A percentile compares a stretch with the other conserved stretches of the same genome.
These are phyloP conservation scores for Cryptococcus sp. DNA, from an alignment of 1,284 basidiomycete species.

Conservation along the genomic window DNA sequence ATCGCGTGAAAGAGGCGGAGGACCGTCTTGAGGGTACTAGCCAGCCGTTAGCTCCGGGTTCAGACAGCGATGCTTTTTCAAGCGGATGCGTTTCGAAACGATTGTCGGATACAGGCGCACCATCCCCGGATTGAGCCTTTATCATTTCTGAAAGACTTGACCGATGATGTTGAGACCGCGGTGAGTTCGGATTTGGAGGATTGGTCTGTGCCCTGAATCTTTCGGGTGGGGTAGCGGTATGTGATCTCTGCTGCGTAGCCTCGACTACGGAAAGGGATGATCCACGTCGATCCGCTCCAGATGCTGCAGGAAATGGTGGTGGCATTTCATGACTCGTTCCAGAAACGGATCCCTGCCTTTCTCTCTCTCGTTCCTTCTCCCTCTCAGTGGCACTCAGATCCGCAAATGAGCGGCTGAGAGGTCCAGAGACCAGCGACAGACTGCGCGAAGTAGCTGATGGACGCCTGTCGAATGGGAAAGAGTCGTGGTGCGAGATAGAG, in stretches of 20 bases:
- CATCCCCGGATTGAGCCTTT: conserved; percentile 32
- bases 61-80: no score
- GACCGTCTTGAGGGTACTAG: not conserved
- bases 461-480: conserved; percentile 2
- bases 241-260: conserved; percentile 3
- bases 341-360: not conserved
- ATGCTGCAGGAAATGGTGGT: conserved; percentile 10
- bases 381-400: conserved; percentile 29
- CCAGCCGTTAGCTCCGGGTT: no score
- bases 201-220: conserved; percentile 5
- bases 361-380: no score
- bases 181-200: conserved; percentile 24
- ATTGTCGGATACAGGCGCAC: not conserved
- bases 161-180: conserved; percentile 24
- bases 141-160: conserved; percentile 40
- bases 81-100: no score
- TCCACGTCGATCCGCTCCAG: not conserved
- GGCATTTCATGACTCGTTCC: conserved; percentile 8
- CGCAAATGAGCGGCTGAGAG: conserved; percentile 36
- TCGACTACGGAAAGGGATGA: conserved; percentile 2
- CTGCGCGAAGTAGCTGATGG: conserved; percentile 21
- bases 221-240: conserved; percentile 9
- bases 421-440: conserved; percentile 35
- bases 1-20: conserved; percentile 18
- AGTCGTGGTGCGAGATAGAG: conserved; percentile 18